phyloP scores from a whole-genome alignment of 306 rosid genomes.

The Canavalia ensiformis region DNA sequence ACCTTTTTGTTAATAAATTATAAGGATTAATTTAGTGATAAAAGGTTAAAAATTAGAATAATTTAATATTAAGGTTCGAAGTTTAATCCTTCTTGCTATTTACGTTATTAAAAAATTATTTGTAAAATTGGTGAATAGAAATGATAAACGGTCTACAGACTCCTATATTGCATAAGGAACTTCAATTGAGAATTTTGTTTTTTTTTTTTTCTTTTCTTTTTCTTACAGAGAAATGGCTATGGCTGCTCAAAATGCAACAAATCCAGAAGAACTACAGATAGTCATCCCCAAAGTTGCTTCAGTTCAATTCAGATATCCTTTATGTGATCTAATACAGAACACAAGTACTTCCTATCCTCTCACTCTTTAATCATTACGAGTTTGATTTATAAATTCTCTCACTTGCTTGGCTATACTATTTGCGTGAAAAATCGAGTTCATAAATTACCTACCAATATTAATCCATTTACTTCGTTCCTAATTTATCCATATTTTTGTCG shows the following conservation, averaged over 20 bases:
- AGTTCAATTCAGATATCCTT: conserved; percentile 18
- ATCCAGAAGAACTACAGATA: conserved; percentile 4
- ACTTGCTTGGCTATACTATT: too few species aligned
- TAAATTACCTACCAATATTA: too few species aligned
- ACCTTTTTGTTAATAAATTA: too few species aligned
- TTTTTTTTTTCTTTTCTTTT: too few species aligned
- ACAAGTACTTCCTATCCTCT: conserved; percentile 3
- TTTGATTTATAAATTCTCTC: too few species aligned
- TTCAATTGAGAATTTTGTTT: not conserved
- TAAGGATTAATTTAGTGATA: too few species aligned
- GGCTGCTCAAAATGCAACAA: not conserved
- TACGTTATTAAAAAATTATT: too few species aligned
- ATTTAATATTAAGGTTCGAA: not conserved
- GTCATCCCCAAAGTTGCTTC: not conserved
- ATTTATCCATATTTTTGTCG: too few species aligned
- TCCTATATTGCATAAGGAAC: not conserved
- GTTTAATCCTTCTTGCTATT: too few species aligned
- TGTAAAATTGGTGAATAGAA: not conserved
- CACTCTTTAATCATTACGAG: not conserved
- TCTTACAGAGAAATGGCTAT: not conserved
- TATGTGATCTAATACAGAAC: not conserved
- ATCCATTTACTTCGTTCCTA: too few species aligned
- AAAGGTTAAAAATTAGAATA: not conserved
- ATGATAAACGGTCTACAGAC: not conserved
- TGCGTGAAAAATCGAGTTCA: too few species aligned